Conservation (phyloP, 352 stramenopile genomes). For the Phytophthora quininea region DNA sequence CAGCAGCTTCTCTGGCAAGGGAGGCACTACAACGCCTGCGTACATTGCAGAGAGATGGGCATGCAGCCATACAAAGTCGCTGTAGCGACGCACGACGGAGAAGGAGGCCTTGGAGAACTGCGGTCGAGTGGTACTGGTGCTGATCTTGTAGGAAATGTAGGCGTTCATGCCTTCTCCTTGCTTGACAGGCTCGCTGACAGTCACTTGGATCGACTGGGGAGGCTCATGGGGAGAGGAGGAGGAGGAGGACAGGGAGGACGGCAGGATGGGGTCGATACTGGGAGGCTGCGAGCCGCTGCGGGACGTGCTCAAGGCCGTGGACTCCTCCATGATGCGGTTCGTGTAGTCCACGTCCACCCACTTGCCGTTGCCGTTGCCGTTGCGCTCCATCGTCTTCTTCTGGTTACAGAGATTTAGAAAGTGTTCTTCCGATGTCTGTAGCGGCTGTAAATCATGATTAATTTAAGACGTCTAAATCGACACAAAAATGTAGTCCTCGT, state of each 20-base stretch:
- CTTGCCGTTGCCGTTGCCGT: slow-evolving; percentile 87
- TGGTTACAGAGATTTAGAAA: no score
- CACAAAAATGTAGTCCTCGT: no score
- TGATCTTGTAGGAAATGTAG: slow-evolving; percentile 98
- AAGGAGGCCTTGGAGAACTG: slow-evolving; percentile 90
- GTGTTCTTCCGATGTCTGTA: no score
- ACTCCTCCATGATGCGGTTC: slow-evolving; percentile 66
- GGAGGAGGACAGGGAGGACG: slow-evolving; percentile 20
- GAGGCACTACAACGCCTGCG: slow-evolving; percentile 92
- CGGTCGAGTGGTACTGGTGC: slow-evolving; percentile 69
- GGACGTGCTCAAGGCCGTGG: slow-evolving; percentile 20
- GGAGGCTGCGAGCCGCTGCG: not conserved
- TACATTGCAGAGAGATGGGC: slow-evolving; percentile 87
- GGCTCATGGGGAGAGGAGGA: slow-evolving; percentile 4
- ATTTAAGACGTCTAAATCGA: no score
- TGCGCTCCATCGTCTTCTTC: slow-evolving; percentile 51
- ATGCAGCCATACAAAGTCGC: slow-evolving; percentile 97
- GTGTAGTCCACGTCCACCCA: slow-evolving; percentile 91
- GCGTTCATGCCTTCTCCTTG: slow-evolving; percentile 97
- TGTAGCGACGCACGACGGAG: slow-evolving; percentile 93
- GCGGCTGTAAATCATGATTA: no score
- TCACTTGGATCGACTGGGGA: slow-evolving; percentile 70
- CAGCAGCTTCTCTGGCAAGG: slow-evolving; percentile 95
- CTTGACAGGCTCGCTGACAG: slow-evolving; percentile 95
- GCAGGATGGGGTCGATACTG: slow-evolving; percentile 12